phyloP scores from a whole-genome alignment of 192 early-diverging fungal species.

The Podila clonocystis region DNA sequence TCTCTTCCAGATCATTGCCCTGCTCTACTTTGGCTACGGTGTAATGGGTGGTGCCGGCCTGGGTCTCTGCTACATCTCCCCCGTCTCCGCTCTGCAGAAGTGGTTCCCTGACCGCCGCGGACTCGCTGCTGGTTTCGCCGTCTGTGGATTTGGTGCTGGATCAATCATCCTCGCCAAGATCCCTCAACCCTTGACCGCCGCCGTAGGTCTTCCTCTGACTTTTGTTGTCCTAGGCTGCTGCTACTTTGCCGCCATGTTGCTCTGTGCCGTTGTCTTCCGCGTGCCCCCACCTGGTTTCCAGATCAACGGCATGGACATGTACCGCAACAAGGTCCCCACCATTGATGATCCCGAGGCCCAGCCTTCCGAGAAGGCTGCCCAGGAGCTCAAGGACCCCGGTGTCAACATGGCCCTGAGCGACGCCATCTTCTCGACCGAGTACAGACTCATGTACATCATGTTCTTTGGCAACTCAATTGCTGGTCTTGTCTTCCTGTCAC shows the following conservation, averaged over 20 bases:
- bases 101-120: constrained; percentile 69
- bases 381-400: constrained; percentile 48
- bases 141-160: constrained; percentile 80
- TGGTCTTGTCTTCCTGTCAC: constrained; percentile 66
- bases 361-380: constrained; percentile 8
- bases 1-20: constrained; percentile 48
- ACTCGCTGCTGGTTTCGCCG: constrained; percentile 68
- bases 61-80: constrained; percentile 67
- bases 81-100: constrained; percentile 65
- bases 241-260: constrained; percentile 66
- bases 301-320: constrained; percentile 66
- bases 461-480: constrained; percentile 66
- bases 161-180: constrained; percentile 72
- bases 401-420: constrained; percentile 57
- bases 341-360: not conserved
- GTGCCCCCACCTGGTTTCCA: constrained; percentile 72
- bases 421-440: constrained; percentile 63
- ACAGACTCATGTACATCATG: constrained; percentile 63
- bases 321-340: constrained; percentile 37
- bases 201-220: constrained; percentile 59
- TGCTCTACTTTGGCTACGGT: constrained; percentile 71
- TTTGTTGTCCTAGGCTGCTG: constrained; percentile 71
- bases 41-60: constrained; percentile 65
- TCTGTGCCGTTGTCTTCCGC: constrained; percentile 58
- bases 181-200: constrained; percentile 64